Evolutionary conservation across 371 early-diverging fungal genomes (phyloP).

Genomic region (Rhizopus microsporus): DNA sequence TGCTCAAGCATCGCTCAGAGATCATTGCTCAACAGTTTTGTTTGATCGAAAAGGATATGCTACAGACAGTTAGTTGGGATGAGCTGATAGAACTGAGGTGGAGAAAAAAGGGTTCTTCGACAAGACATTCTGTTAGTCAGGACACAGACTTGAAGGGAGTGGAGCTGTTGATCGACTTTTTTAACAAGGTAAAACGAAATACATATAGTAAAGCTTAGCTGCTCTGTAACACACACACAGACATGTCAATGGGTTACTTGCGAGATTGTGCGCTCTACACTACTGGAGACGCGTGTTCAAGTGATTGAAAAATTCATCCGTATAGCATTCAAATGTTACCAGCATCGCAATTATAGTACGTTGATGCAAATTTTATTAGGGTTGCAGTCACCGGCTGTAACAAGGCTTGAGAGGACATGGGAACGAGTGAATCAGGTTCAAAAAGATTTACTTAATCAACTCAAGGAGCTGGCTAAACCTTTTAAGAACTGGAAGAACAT

Average conservation of each 20-base stretch:
- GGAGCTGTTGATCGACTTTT: constrained; percentile 40
- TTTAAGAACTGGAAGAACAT: constrained; percentile 62
- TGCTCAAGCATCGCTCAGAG: constrained; percentile 45
- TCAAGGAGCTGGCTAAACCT: constrained; percentile 59
- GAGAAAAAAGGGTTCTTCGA: constrained; percentile 30
- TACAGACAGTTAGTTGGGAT: constrained; percentile 58
- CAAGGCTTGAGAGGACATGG: constrained; percentile 57
- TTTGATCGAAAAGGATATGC: constrained; percentile 53
- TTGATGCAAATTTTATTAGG: constrained; percentile 62
- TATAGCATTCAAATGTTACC: constrained; percentile 59
- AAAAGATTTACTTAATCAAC: constrained; percentile 48
- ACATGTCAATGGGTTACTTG: constrained; percentile 54
- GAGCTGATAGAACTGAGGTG: constrained; percentile 58
- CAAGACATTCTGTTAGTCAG: constrained; percentile 3
- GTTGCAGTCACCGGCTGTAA: constrained; percentile 53
- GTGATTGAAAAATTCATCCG: constrained; percentile 54
- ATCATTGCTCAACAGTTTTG: constrained; percentile 56
- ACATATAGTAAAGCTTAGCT: neutral
- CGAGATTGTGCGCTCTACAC: constrained; percentile 41
- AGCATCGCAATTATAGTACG: constrained; percentile 61
- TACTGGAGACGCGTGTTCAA: constrained; percentile 34
- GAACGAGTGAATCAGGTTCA: constrained; percentile 49
- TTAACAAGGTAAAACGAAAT: constrained; percentile 38
- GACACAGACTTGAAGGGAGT: constrained; percentile 20
- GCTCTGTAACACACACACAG: constrained; percentile 12